These are phyloP conservation scores for Elongisporangium anandrum DNA, from an alignment of 352 stramenopile genomes.

Conservation along the genomic window DNA sequence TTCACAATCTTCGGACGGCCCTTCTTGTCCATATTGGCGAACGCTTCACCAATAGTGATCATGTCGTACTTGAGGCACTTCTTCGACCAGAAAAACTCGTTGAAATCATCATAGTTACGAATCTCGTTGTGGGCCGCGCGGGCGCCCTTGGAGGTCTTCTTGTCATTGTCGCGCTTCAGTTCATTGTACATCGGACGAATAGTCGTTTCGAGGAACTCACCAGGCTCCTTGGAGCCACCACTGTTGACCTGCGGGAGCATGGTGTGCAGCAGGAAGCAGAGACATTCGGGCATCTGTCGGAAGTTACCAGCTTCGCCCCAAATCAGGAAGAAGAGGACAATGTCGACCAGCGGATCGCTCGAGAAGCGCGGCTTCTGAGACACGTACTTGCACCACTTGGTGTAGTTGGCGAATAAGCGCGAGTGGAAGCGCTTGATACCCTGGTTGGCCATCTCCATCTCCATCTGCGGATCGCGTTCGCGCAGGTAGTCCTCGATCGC, in stretches of 20 bases:
- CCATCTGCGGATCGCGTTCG: conserved; percentile 57
- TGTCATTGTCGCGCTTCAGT: conserved; percentile 72
- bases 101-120: conserved; percentile 87
- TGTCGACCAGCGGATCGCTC: conserved; percentile 69
- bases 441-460: conserved; percentile 65
- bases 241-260: conserved; percentile 60
- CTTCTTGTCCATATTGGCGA: conserved; percentile 73
- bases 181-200: conserved; percentile 80
- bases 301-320: conserved; percentile 85
- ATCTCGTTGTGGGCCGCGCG: conserved; percentile 67
- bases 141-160: conserved; percentile 77
- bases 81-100: conserved; percentile 87
- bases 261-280: conserved; percentile 77
- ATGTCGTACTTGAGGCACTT: conserved; percentile 75
- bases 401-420: conserved; percentile 79
- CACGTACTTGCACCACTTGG: conserved; percentile 85
- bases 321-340: conserved; percentile 77
- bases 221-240: conserved; percentile 47
- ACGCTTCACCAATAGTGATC: conserved; percentile 60
- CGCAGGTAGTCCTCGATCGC: conserved; percentile 30
- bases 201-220: conserved; percentile 52
- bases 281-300: conserved; percentile 69
- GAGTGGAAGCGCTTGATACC: conserved; percentile 59
- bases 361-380: conserved; percentile 72
- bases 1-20: conserved; percentile 73